These are phyloP conservation scores for Vigna mungo DNA, from an alignment of 306 rosid genomes.

Conservation along the genomic window DNA sequence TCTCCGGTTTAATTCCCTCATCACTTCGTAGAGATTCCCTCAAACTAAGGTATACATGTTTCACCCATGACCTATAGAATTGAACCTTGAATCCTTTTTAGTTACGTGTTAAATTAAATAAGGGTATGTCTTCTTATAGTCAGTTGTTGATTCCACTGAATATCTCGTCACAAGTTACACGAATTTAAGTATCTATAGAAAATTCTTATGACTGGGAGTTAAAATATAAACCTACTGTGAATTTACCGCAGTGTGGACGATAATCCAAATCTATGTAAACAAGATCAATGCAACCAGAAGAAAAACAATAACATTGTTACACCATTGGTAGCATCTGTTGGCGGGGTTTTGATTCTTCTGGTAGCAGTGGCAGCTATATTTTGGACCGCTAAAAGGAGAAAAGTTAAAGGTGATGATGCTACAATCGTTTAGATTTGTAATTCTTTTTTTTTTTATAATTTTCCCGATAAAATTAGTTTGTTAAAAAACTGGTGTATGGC, in stretches of 20 bases:
- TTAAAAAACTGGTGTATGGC: background rate
- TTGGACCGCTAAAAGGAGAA: slow-evolving; percentile 33
- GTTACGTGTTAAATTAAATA: no score
- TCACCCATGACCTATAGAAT: no score
- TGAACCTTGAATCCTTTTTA: no score
- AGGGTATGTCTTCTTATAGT: no score
- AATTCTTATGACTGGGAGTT: background rate
- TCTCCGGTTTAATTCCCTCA: slow-evolving; percentile 45
- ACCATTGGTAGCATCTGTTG: slow-evolving; percentile 49
- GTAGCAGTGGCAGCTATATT: slow-evolving; percentile 28
- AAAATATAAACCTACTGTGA: background rate
- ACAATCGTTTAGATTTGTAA: no score
- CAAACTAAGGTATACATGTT: slow-evolving; percentile 44
- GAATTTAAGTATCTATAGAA: background rate
- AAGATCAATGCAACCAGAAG: slow-evolving; percentile 22
- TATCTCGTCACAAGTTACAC: no score
- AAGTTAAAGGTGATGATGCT: slow-evolving; percentile 27
- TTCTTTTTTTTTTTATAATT: background rate
- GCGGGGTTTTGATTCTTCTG: slow-evolving; percentile 45
- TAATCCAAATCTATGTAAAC: slow-evolving; percentile 50
- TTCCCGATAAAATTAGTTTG: background rate
- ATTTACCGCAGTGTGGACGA: slow-evolving; percentile 44
- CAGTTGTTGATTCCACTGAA: no score
- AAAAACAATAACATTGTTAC: slow-evolving; percentile 3
- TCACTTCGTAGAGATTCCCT: slow-evolving; percentile 39